Percentiles rank a stretch among this genome's conserved stretches.
Conservation (phyloP, 805 yeast genomes). For the Candida methanosorbosa region DNA sequence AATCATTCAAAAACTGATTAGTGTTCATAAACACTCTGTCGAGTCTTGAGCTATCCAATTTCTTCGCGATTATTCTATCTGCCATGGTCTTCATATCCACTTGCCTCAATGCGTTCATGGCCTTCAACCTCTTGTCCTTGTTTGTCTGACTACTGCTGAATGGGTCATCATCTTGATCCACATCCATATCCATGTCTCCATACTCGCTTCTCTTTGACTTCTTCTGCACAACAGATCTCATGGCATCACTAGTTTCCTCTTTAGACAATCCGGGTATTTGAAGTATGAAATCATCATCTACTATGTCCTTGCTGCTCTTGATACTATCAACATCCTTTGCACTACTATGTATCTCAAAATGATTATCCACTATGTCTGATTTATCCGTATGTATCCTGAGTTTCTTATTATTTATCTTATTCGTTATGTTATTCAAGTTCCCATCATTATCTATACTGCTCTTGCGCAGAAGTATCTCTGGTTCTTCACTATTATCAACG, state of each 20-base stretch:
- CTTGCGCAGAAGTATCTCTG: no score
- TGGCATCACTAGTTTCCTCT: conserved; percentile 8
- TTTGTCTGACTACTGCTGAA: neutral
- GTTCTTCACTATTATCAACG: conserved; percentile 3
- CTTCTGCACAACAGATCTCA: neutral
- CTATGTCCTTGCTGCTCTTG: neutral
- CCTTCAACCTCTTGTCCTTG: conserved; percentile 15
- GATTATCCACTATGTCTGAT: no score
- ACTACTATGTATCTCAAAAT: no score
- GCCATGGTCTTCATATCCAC: conserved; percentile 4
- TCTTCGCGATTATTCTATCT: conserved; percentile 13
- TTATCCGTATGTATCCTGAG: no score
- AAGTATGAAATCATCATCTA: conserved; percentile 7
- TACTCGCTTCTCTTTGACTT: neutral
- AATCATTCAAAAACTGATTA: conserved; percentile 15
- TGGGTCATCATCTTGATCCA: neutral
- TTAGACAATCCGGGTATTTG: conserved; percentile 16
- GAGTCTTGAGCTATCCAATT: conserved; percentile 14
- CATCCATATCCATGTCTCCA: neutral
- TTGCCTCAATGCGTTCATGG: conserved; percentile 17
- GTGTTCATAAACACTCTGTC: conserved; percentile 20
- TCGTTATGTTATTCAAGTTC: neutral
- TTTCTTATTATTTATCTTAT: neutral
- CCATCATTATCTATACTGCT: neutral
- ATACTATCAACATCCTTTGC: no score